A percentile compares a stretch with the other conserved stretches of the same genome.
phyloP scores from a whole-genome alignment of 2,329 filamentous ascomycete genomes.

The Thielaviopsis ethacetica region DNA sequence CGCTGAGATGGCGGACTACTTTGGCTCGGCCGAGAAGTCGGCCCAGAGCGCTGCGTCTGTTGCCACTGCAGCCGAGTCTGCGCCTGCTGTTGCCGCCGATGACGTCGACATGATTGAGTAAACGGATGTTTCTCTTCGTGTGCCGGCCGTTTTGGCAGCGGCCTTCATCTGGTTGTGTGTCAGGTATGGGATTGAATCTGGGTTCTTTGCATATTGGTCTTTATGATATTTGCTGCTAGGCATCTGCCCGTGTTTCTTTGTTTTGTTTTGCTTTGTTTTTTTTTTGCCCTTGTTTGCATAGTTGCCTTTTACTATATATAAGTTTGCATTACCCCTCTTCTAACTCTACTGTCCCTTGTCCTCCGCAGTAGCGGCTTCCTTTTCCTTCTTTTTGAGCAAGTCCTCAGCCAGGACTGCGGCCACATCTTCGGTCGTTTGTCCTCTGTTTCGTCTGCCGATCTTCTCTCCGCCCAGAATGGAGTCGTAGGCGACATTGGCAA shows the following conservation, averaged over 20 bases:
- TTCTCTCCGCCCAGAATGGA: slow-evolving; percentile 43
- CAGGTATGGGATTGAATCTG: background rate
- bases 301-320: background rate
- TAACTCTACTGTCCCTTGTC: background rate
- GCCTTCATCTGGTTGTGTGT: background rate
- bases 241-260: background rate
- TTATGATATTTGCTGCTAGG: background rate
- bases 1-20: slow-evolving; percentile 95
- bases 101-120: slow-evolving; percentile 60
- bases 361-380: background rate
- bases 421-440: slow-evolving; percentile 40
- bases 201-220: background rate
- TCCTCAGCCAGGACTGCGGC: slow-evolving; percentile 33
- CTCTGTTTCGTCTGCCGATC: slow-evolving; percentile 37
- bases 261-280: background rate
- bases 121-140: background rate
- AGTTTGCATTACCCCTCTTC: background rate
- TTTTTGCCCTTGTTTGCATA: background rate
- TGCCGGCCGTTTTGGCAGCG: background rate
- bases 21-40: slow-evolving; percentile 25
- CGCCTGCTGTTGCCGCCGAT: slow-evolving; percentile 22
- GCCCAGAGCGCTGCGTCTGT: slow-evolving; percentile 4
- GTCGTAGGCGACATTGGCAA: slow-evolving; percentile 42
- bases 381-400: slow-evolving; percentile 22
- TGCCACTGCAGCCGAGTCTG: background rate